Conservation (phyloP, 805 yeast species). For the Candida chilensis region DNA sequence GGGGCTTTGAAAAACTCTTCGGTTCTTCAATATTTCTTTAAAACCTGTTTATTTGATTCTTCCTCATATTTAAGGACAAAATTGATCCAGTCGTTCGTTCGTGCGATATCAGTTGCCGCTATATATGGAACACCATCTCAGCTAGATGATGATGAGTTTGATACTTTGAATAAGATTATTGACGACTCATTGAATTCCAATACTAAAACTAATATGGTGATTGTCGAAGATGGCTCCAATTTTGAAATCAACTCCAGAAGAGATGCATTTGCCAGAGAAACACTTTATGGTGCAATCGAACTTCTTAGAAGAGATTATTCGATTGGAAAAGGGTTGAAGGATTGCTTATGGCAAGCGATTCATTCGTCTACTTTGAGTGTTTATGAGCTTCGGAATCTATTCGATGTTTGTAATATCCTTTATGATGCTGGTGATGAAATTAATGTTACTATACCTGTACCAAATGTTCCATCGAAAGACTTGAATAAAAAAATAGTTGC, state of each 20-base stretch:
- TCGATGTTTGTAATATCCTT: slow-evolving; percentile 57
- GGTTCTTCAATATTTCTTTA: slow-evolving; percentile 54
- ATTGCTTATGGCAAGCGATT: slow-evolving; percentile 59
- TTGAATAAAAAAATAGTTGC: slow-evolving; percentile 52
- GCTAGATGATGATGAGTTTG: slow-evolving; percentile 60
- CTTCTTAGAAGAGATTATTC: slow-evolving; percentile 51
- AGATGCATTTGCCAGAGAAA: slow-evolving; percentile 56
- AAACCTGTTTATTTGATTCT: slow-evolving; percentile 44
- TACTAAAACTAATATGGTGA: slow-evolving; percentile 32
- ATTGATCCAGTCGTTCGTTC: slow-evolving; percentile 35
- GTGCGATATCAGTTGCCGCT: slow-evolving; percentile 59
- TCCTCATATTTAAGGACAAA: slow-evolving; percentile 40
- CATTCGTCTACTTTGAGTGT: slow-evolving; percentile 54
- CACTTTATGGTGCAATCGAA: slow-evolving; percentile 58
- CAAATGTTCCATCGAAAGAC: slow-evolving; percentile 41
- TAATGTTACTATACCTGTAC: slow-evolving; percentile 55
- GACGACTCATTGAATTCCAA: slow-evolving; percentile 9
- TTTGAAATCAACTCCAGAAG: slow-evolving; percentile 41
- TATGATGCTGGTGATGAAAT: slow-evolving; percentile 53
- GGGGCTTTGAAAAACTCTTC: slow-evolving; percentile 70
- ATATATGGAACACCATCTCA: slow-evolving; percentile 48
- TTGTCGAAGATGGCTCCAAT: slow-evolving; percentile 44
- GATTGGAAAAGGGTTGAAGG: slow-evolving; percentile 46
- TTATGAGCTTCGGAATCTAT: slow-evolving; percentile 49
- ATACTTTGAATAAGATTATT: slow-evolving; percentile 17